phyloP scores from a whole-genome alignment of 176 grass and related monocot species.

The Paspalum vaginatum region DNA sequence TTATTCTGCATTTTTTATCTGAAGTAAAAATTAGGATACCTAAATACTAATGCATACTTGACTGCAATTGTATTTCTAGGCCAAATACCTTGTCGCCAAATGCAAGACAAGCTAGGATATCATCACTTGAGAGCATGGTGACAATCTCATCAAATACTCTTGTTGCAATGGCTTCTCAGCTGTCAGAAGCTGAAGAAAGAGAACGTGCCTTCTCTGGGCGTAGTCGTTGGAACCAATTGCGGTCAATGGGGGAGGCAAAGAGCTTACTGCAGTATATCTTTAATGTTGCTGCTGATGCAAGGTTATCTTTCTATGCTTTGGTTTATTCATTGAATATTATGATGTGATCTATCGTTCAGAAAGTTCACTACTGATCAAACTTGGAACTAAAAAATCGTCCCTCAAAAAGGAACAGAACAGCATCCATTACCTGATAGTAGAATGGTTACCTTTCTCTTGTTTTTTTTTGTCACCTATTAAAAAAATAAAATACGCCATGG shows the following conservation, averaged over 20 bases:
- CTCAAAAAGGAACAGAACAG: constrained; percentile 8
- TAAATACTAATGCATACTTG: constrained; percentile 37
- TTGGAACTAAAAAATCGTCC: constrained; percentile 21
- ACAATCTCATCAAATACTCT: constrained; percentile 91
- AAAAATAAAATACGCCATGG: background rate
- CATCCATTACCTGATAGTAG: constrained; percentile 18
- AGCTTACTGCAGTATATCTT: constrained; percentile 90
- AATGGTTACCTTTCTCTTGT: background rate
- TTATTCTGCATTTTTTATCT: constrained; percentile 9
- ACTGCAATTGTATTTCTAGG: constrained; percentile 47
- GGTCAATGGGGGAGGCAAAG: constrained; percentile 91
- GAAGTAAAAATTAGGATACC: constrained; percentile 12
- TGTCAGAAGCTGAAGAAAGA: constrained; percentile 98
- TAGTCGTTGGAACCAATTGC: constrained; percentile 86
- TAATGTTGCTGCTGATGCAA: constrained; percentile 82
- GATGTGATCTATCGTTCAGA: background rate
- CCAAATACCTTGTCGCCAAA: too few species aligned
- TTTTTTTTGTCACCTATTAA: constrained; percentile 10
- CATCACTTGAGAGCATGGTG: constrained; percentile 97
- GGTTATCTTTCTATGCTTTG: constrained; percentile 46
- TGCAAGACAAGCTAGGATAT: constrained; percentile 82
- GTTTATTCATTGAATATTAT: constrained; percentile 22
- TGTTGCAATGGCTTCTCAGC: constrained; percentile 94
- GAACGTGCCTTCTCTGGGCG: constrained; percentile 88
- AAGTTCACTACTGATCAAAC: constrained; percentile 11